phyloP scores from a whole-genome alignment of 139 green algal species.

The Desmodesmus armatus region DNA sequence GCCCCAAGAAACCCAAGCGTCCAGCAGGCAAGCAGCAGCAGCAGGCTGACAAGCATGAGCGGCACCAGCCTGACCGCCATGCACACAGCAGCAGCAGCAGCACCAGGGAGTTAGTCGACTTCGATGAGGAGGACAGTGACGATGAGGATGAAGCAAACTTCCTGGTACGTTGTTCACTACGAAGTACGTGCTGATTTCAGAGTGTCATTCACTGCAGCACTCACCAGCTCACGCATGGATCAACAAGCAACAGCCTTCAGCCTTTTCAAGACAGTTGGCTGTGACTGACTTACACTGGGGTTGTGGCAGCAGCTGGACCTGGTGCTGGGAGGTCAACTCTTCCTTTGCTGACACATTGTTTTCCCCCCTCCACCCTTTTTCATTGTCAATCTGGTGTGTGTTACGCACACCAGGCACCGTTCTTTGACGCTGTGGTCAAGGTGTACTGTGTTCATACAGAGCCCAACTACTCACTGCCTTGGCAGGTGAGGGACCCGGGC shows the following conservation, averaged over 20 bases:
- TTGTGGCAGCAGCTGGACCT: no score
- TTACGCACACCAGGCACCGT: constrained; percentile 56
- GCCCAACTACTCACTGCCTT: constrained; percentile 97
- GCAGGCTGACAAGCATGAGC: constrained; percentile 3
- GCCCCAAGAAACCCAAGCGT: not conserved
- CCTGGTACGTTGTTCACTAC: constrained; percentile 20
- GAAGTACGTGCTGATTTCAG: not conserved
- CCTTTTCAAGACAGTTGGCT: no score
- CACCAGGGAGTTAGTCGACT: constrained; percentile 2
- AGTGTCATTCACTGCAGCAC: no score
- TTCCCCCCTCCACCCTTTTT: no score
- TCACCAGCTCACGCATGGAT: no score
- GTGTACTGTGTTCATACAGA: constrained; percentile 78
- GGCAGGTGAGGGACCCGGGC: no score
- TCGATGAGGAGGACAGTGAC: constrained; percentile 20
- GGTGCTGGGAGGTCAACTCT: no score
- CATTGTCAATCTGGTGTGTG: no score
- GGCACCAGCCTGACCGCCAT: no score
- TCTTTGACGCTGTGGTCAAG: constrained; percentile 75
- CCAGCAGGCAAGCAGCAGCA: constrained; percentile 22
- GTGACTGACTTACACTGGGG: no score
- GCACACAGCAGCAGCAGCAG: constrained; percentile 14
- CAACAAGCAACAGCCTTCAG: no score
- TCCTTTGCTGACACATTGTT: no score
- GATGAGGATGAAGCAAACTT: constrained; percentile 51